phyloP scores from a whole-genome alignment of 768 basidiomycete species.

The Mycena epipterygia region DNA sequence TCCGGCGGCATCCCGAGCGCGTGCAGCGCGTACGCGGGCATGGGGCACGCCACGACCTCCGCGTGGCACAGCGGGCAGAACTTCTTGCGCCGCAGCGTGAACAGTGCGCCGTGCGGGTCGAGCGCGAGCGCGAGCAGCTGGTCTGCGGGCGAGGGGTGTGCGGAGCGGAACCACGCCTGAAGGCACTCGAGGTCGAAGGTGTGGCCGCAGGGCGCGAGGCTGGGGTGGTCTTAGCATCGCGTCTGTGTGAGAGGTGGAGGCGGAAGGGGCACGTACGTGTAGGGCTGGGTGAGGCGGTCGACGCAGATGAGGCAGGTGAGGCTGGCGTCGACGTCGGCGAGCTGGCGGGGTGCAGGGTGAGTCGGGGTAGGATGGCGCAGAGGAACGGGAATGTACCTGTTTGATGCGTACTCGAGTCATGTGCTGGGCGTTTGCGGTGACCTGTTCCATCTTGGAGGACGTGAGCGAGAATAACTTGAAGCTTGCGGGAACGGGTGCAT shows the following conservation, averaged over 20 bases:
- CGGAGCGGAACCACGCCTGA: conserved; percentile 13
- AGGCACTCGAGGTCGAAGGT: conserved; percentile 27
- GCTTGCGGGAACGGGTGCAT: not conserved
- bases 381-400: not conserved
- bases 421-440: not conserved
- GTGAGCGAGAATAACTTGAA: not conserved
- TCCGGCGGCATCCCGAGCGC: conserved; percentile 4
- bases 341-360: not conserved
- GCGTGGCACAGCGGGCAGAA: conserved; percentile 21
- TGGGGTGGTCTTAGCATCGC: not conserved
- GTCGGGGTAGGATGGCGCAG: not conserved
- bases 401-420: conserved; percentile 3
- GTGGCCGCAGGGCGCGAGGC: conserved; percentile 28
- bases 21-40: not conserved
- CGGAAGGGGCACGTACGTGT: not conserved
- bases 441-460: not conserved
- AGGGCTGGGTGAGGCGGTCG: conserved; percentile 26
- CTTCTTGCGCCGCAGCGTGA: conserved; percentile 11
- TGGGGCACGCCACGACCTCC: conserved; percentile 5
- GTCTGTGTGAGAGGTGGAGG: not conserved
- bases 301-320: conserved; percentile 23
- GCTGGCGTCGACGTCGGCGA: conserved; percentile 19
- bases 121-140: conserved; percentile 8
- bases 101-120: conserved; percentile 10
- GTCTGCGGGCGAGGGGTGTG: conserved; percentile 21